Base-by-base conservation (phyloP, 78 protist species). In the Bigelowiella natans region DNA sequence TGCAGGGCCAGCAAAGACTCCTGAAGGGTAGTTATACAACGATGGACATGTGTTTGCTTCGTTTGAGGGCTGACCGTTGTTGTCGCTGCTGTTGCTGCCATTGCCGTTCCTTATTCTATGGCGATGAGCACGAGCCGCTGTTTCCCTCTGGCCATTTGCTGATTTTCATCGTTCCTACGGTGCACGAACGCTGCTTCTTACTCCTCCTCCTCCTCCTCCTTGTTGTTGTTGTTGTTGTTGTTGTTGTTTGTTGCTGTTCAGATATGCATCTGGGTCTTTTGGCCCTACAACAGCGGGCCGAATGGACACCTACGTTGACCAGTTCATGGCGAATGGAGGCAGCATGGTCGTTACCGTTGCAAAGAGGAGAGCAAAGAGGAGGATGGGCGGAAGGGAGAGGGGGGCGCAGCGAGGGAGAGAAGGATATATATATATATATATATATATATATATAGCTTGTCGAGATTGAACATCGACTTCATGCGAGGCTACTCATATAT, bases 241-340 rank as follows among this genome's bases (percentile, higher is more conserved):
- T 51, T 51, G 82, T 11, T 18, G n/a, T n/a, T n/a, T n/a, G n/a
- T n/a, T n/a, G n/a, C n/a, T n/a, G n/a, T n/a, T n/a, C n/a, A n/a
- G 96, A 26, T 38, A 39, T 31, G 95, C 96, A 1, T 63, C 91
- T 2, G 96, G 96, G 31, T 93, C 95, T 31, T 95, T 95, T 40
- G 96, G 96, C 11, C 96, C 96, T 26, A 95, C 96, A 31, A 95
- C 96, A 0, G 96, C 96, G 29, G 96, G 95, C 1, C 90, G 96
- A 2, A 95, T 95, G 96, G 96, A 95, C 90, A n/a, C 94, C 38
- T 95, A 95, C 88, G 94, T 95, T 36, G 93, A 40, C 29, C 2
- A 0, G 38, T 94, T 95, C 92, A 90, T 89, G 94, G 31, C 34
- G 39, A 2, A 86, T 2, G 92, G 94, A 2, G 95, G 90, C 39